Base-by-base conservation (phyloP, 225 moss, liverwort and hornwort species). In the Physcomitrellopsis africana region DNA sequence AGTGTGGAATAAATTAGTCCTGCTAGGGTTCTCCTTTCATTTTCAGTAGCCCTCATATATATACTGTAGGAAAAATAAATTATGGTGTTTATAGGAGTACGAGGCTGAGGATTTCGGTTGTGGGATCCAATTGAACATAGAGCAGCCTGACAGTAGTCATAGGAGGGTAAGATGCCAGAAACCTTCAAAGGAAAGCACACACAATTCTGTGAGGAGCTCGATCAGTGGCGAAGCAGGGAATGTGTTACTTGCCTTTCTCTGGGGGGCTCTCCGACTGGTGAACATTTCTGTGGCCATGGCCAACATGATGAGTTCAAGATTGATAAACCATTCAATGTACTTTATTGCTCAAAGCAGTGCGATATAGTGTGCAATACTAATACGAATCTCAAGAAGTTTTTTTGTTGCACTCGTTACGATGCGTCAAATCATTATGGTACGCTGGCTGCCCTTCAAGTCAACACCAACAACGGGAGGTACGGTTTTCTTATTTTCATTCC, bases 161-260 rank as follows among this genome's bases (percentile, higher is more conserved):
- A 24, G 24, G 24, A 7, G 45, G 47, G 11, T 23, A 60, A 19
- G 22, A 72, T 72, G 72, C 72, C 72, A 60, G 72, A 72, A 37
- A 43, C 9, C 11, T 12, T 70, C 5, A 59, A 72, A 26, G 23
- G 18, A n/a, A 41, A 59, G n/a, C 22, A 19, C 22, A 46, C 45
- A 43, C 20, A 27, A 15, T 26, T 59, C 2, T 72, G 72, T 41
- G 60, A 72, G 17, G 18, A 27, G 0, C 60, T 72, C 46, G 23
- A 58, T 24, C 16, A 43, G 13, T 72, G 19, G 45, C 44, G 72
- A 9, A 20, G 19, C 22, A 37, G 13, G 6, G 23, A 22, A 10
- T 22, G 45, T 55, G 23, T 22, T 32, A 17, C 59, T 3, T 72
- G 72, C 60, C 23, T 60, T 42, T 44, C 22, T 24, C 72, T 59